These are phyloP conservation scores for Fusarium liriodendri DNA, from an alignment of 2,329 filamentous ascomycete species.

Conservation along the genomic window DNA sequence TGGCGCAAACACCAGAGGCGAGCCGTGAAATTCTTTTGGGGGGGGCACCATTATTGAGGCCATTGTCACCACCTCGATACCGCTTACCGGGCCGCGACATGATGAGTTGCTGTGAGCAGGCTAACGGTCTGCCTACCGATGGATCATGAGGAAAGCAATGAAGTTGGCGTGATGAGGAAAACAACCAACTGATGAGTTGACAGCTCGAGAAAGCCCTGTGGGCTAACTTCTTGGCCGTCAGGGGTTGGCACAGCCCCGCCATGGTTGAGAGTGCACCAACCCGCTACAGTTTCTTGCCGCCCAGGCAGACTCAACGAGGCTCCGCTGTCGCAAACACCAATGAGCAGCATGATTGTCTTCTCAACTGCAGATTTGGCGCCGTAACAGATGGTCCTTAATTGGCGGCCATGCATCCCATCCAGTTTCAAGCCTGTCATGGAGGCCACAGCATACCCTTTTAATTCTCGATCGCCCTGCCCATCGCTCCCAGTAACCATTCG, in stretches of 20 bases:
- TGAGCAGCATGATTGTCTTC: not conserved
- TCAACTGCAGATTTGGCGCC: not conserved
- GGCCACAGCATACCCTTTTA: not conserved
- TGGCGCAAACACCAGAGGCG: not conserved
- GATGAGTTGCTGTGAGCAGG: not conserved
- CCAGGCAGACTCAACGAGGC: not conserved
- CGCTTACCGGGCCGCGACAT: not conserved
- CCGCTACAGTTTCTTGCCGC: not conserved
- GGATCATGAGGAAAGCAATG: not conserved
- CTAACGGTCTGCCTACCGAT: not conserved
- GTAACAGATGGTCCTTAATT: too few species aligned
- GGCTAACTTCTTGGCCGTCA: not conserved
- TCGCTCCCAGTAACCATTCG: not conserved
- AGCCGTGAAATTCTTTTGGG: not conserved
- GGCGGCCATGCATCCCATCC: too few species aligned
- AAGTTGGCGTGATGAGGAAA: not conserved
- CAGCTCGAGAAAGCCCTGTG: not conserved
- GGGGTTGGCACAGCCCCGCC: not conserved
- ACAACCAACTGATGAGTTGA: not conserved
- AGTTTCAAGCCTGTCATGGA: not conserved
- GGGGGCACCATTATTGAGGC: accelerated
- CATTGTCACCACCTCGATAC: not conserved
- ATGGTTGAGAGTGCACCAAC: not conserved
- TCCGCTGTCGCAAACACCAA: not conserved
- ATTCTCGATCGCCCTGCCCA: not conserved